Evolutionary conservation across 2,329 filamentous ascomycete species (phyloP), one percentile per base, ranked within the genome.

Genomic region (Ophiocordyceps sinensis): DNA sequence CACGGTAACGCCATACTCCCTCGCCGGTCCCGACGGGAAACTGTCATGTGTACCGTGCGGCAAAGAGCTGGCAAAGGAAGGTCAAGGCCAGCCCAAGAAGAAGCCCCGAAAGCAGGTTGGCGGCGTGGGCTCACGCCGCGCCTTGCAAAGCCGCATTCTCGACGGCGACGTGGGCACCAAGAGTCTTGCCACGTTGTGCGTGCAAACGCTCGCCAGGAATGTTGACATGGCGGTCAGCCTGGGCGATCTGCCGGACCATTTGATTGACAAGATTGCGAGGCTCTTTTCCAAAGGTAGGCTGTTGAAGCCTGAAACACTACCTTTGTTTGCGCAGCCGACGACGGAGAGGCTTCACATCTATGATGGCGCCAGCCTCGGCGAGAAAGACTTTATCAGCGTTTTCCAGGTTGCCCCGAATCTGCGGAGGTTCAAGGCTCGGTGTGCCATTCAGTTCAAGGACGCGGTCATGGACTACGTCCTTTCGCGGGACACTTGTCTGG

Each of bases 381-480:
- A 75, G 2, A 75, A 87, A 48, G 86, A 96, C 53, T 87, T 82
- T 48, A 73, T 84, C 38, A 75, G 79, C 47, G 85, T 94, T 35
- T 87, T 95, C 46, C 81, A 86, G 40, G 71, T 77, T 3, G 79
- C 83, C 43, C 77, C 84, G 0, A 69, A 68, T 6, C 65, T 94
- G 41, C 76, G 76, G 51, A 72, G 71, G 36, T 68, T 95, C 43
- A 82, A 86, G 48, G 65, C 94, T 11, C 78, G 82, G 38, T 89
- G 88, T 52, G 85, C 81, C n/a, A 84, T 91, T 39, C 88, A 94
- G 54, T 82, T 95, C 68, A 94, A 94, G 60, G 83, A 95, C 52
- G 69, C 70, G 32, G 82, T 87, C 35, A 72, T 95, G 59, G 75
- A 85, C 40, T 94, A 89, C 57, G 73, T 95, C 53, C 67, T 85